Evolutionary conservation across 1,139 yeast genomes (phyloP), one percentile per base, ranked within the genome.

Genomic region (Sugiyamaella castrensis): DNA sequence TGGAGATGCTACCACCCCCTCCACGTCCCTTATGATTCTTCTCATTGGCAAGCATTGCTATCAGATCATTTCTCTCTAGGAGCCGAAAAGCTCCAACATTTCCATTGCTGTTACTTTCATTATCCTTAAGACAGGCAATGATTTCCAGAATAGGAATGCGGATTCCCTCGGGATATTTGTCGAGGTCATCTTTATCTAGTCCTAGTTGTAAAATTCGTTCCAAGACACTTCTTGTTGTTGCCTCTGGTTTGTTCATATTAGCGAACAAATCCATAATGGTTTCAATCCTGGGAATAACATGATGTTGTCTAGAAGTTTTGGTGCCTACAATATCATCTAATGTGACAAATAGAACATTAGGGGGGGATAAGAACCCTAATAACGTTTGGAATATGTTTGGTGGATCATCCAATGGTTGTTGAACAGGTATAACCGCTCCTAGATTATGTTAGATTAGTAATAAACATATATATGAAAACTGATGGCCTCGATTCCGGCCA

Each of bases 111-210:
- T 48, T 46, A 19, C 5, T 5, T 2, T 52, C 65, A 7, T 63
- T 57, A 1, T 72, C 69, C 35, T 37, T 54, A 50, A 37, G 16
- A 32, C 66, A 68, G 59, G 76, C 73, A 5, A 66, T 50, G 1
- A 64, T 61, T 35, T 67, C 70, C 53, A 79, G 79, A 44, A 88
- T 67, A 0, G 94, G 89, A 3, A 84, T 68, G 28, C 76, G 68
- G 1, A 88, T 71, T 0, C 95, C 95, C 2, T 81, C 70, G 0
- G 96, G 96, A 57, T 75, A 84, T 0, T 88, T 79, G 42, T 86
- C 87, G 24, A 88, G 65, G 45, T 77, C 82, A 2, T 71, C 65
- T 26, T 70, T 65, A 2, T 77, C 71, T 10, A 87, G 72, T 1
- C 76, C 76, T 53, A 75, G 74, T 41, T 79, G 82, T 24, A 76